Evolutionary conservation across 306 rosid species (phyloP).

Genomic region (Lathyrus oleraceus): DNA sequence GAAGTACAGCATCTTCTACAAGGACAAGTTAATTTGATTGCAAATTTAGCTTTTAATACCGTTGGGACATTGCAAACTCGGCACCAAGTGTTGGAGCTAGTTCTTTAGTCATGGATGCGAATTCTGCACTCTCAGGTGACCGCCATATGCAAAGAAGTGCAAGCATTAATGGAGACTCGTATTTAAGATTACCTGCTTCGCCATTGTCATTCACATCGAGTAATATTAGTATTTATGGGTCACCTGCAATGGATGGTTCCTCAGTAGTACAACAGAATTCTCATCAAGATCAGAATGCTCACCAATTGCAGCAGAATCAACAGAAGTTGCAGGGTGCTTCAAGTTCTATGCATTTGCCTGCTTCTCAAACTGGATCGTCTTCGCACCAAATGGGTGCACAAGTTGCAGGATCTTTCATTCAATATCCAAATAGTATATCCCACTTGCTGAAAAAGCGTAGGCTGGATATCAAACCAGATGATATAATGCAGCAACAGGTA

Average conservation of each 20-base stretch:
- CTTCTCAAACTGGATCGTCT: no score
- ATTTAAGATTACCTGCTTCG: conserved; percentile 84
- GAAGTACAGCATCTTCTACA: no score
- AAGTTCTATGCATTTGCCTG: no score
- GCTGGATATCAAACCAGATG: conserved; percentile 83
- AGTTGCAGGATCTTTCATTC: conserved; percentile 63
- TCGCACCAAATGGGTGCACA: conserved; percentile 60
- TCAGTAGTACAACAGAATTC: no score
- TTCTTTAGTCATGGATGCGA: conserved; percentile 97
- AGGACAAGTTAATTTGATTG: no score
- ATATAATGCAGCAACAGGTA: conserved; percentile 73
- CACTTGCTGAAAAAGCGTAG: conserved; percentile 79
- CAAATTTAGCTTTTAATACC: no score
- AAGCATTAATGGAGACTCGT: conserved; percentile 81
- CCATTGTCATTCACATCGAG: conserved; percentile 93
- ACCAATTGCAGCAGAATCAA: no score
- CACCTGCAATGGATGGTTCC: conserved; percentile 90
- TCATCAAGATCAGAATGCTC: no score
- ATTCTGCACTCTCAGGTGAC: conserved; percentile 91
- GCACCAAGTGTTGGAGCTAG: conserved; percentile 96
- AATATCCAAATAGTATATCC: conserved; percentile 66
- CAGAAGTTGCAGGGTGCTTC: no score
- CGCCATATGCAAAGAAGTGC: conserved; percentile 98
- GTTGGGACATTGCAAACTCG: conserved; percentile 86
- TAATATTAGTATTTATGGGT: conserved; percentile 85